Evolutionary conservation across 345 rosid species (phyloP), one percentile per base, ranked within the genome.

Genomic region (Ceriops zippeliana): DNA sequence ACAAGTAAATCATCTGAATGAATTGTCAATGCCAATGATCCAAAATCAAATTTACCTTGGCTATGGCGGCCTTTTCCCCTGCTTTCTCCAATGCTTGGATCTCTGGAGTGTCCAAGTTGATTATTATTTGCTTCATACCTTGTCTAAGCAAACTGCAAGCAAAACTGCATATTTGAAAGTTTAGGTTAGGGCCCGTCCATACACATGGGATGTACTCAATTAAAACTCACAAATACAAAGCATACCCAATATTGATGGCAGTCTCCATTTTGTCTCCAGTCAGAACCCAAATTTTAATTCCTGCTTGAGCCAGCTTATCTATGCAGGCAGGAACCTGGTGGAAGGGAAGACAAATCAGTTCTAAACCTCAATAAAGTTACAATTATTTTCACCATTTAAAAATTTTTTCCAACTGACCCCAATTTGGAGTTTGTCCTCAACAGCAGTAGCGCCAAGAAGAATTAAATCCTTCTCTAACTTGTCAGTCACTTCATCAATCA

Each of bases 251-350:
- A 78, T 90, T 90, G 85, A 93, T 93, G 71, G 97, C 98, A 46
- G 98, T 93, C 84, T 93, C 98, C 96, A 90, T 89, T 80, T 93
- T 93, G 79, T 93, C 98, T 70, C 98, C 98, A 1, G 98, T 93
- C 86, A 93, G 80, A 67, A 93, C 96, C 98, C 98, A 93, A 74
- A 93, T 84, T 84, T 90, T 93, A 60, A 90, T 90, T 77, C 98
- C 98, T 59, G 98, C 98, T 85, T 90, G 96, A 52, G 97, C 97
- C 77, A 93, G 98, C 76, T 85, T 90, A 85, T 93, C 98, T 65
- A 93, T 93, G 84, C 97, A 90, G 74, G 88, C 93, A 70, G 98
- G 97, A 69, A 93, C 98, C 98, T 92, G 15, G 53, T 63, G 56
- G 20, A 79, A 74, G 3, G 62, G 1, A 60, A 67, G 15, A 69